Percentiles rank a stretch among this genome's conserved stretches.
Conservation (phyloP, 2,329 filamentous ascomycete species). For the Colletotrichum sp. region DNA sequence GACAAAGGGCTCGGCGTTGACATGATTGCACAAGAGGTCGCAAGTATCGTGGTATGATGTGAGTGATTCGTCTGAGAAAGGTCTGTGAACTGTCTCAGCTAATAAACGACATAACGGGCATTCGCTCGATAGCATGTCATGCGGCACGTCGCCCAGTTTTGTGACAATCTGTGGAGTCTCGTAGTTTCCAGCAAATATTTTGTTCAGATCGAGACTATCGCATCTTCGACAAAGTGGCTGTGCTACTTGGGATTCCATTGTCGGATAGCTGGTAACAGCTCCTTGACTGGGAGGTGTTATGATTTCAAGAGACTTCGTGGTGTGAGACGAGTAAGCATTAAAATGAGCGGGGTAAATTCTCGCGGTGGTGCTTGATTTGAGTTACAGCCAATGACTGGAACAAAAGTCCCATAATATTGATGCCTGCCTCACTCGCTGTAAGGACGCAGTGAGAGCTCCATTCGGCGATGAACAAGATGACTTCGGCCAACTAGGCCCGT, state of each 20-base stretch:
- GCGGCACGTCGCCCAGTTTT: neutral
- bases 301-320: accelerated
- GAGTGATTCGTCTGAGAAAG: neutral
- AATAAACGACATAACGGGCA: neutral
- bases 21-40: neutral
- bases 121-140: neutral
- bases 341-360: neutral
- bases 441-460: neutral
- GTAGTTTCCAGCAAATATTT: neutral
- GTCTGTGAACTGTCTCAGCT: neutral
- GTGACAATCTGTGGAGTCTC: neutral
- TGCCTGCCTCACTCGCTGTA: accelerated
- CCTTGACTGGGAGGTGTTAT: accelerated
- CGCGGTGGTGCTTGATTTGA: neutral
- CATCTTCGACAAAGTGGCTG: neutral
- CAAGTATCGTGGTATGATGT: neutral
- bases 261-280: neutral
- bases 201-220: neutral
- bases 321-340: neutral
- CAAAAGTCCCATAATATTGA: neutral
- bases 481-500: neutral
- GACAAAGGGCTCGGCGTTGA: accelerated
- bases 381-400: neutral
- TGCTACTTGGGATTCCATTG: accelerated
- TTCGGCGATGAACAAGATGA: neutral